Percentiles rank a stretch among this genome's conserved stretches.
phyloP scores from a whole-genome alignment of 192 early-diverging fungal genomes.

The Mortierella antarctica region DNA sequence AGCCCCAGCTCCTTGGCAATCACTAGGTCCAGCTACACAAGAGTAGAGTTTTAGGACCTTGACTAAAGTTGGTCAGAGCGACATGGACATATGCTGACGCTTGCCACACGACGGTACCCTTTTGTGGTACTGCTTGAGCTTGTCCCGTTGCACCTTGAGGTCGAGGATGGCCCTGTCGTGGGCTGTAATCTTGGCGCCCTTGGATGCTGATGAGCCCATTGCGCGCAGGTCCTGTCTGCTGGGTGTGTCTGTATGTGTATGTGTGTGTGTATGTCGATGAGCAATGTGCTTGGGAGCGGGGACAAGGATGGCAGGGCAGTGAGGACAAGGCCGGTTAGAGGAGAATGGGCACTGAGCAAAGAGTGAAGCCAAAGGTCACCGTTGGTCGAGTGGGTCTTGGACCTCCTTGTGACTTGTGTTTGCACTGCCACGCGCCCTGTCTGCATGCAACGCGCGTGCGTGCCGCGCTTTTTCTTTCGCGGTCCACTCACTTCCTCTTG shows the following conservation, averaged over 20 bases:
- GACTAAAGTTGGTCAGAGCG: too few relatives aligned
- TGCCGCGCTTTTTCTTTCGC: too few relatives aligned
- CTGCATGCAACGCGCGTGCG: too few relatives aligned
- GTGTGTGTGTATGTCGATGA: not conserved
- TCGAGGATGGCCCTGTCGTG: slow-evolving; percentile 96
- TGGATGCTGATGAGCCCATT: slow-evolving; percentile 24
- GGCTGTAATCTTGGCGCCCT: slow-evolving; percentile 74
- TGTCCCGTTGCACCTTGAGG: slow-evolving; percentile 96
- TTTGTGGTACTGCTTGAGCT: slow-evolving; percentile 91
- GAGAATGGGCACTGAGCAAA: not conserved
- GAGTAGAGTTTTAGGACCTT: too few relatives aligned
- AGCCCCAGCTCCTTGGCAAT: slow-evolving; percentile 83
- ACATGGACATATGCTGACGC: too few relatives aligned
- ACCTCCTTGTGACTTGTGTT: too few relatives aligned
- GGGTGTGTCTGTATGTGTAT: not conserved
- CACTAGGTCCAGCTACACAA: slow-evolving; percentile 75
- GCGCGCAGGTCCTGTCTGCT: slow-evolving; percentile 12
- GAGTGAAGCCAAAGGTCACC: not conserved
- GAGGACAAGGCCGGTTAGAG: not conserved
- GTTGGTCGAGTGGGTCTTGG: too few relatives aligned
- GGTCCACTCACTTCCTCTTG: too few relatives aligned
- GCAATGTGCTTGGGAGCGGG: not conserved
- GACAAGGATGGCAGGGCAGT: not conserved
- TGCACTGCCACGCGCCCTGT: too few relatives aligned
- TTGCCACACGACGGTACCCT: slow-evolving; percentile 61